Conservation (phyloP, 192 early-diverging fungal genomes). For the Irineochytrium annulatum region DNA sequence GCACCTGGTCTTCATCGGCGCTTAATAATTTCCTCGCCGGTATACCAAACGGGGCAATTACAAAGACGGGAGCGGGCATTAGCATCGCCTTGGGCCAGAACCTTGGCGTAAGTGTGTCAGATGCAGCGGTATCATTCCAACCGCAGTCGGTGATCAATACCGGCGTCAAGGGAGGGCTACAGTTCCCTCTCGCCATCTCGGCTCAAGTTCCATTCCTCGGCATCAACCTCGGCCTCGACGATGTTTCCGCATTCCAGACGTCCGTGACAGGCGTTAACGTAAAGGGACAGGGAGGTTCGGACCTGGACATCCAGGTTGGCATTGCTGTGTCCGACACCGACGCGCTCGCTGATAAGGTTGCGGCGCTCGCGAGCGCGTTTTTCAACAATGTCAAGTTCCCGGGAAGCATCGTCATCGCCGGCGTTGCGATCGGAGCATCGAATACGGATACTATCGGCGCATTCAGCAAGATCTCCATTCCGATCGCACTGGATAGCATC, state of each 20-base stretch:
- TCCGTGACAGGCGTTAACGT: slow-evolving; percentile 9
- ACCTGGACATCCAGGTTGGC: slow-evolving; percentile 2
- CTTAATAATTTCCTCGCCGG: not conserved
- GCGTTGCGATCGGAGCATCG: slow-evolving; percentile 1
- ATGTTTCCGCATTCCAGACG: not conserved
- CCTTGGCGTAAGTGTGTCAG: not conserved
- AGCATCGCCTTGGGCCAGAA: not conserved
- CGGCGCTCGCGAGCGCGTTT: slow-evolving; percentile 11
- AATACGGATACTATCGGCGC: slow-evolving; percentile 9
- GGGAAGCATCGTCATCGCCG: slow-evolving; percentile 9
- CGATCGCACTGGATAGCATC: not conserved
- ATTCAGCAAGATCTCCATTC: slow-evolving; percentile 10
- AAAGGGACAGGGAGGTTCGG: not conserved
- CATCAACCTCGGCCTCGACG: slow-evolving; percentile 7
- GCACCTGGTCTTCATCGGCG: not conserved
- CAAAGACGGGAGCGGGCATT: no score
- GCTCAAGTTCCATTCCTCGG: slow-evolving; percentile 15
- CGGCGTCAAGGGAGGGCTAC: slow-evolving; percentile 4
- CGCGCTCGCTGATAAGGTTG: slow-evolving; percentile 7
- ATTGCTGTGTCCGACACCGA: slow-evolving; percentile 1
- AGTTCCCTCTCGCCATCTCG: slow-evolving; percentile 11
- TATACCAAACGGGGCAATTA: not conserved
- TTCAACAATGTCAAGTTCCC: slow-evolving; percentile 9
- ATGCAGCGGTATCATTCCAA: not conserved
- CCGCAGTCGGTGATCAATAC: slow-evolving; percentile 3